Percentiles rank a stretch among this genome's conserved stretches.
Conservation (phyloP, 176 grass and related monocot species). For the Triticum aestivum region IWGSC_CS_RefSeq_v2.1 NC_057795.1:431994185-431994684, state of each 20-base stretch:
- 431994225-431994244: no score
- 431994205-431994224: no score
- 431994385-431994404: background rate
- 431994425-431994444: background rate
- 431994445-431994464: background rate
- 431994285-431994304: no score
- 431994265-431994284: no score
- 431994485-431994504: background rate
- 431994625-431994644: no score
- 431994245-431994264: no score
- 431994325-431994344: background rate
- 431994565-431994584: background rate
- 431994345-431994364: background rate
- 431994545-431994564: background rate
- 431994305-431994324: no score
- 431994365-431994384: constrained; percentile 1
- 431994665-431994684: no score
- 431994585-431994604: no score
- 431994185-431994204: background rate
- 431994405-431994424: background rate
- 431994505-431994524: background rate
- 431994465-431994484: background rate
- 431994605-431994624: no score
- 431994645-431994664: no score
- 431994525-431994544: background rate